phyloP scores from a whole-genome alignment of 2,329 filamentous ascomycete species.

The Penicillium sp. region DNA sequence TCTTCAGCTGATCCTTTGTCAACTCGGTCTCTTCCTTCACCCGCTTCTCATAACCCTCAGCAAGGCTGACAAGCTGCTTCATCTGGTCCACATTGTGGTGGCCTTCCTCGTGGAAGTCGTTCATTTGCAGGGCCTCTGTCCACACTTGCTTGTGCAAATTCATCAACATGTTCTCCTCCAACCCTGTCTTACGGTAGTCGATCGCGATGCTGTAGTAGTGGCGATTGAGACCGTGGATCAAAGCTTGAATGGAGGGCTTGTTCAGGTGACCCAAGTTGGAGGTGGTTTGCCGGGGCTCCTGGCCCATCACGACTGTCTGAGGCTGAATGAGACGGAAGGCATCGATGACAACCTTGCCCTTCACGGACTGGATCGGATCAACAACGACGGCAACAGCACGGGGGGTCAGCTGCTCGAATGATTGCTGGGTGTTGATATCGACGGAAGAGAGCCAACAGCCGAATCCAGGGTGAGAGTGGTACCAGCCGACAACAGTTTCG shows the following conservation, averaged over 20 bases:
- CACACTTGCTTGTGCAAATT: constrained; percentile 99
- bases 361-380: constrained; percentile 98
- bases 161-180: constrained; percentile 99
- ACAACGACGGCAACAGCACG: constrained; percentile 97
- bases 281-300: constrained; percentile 95
- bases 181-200: constrained; percentile 94
- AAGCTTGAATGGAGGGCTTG: constrained; percentile 98
- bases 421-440: constrained; percentile 99
- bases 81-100: constrained; percentile 83
- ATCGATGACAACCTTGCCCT: constrained; percentile 99
- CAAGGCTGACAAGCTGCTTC: constrained; percentile 81
- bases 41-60: constrained; percentile 96
- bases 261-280: constrained; percentile 97
- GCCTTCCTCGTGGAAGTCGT: constrained; percentile 85
- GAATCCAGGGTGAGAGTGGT: constrained; percentile 98
- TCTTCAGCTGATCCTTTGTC: constrained; percentile 97
- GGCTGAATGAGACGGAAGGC: constrained; percentile 98
- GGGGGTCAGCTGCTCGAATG: constrained; percentile 97
- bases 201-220: constrained; percentile 99
- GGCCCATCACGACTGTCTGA: constrained; percentile 94
- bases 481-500: constrained; percentile 98
- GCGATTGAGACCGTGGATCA: constrained; percentile 95
- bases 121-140: constrained; percentile 97
- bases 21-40: constrained; percentile 98
- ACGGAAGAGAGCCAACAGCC: constrained; percentile 99